Base-by-base conservation (phyloP, 768 basidiomycete genomes). In the Termitomyces sp. region DNA sequence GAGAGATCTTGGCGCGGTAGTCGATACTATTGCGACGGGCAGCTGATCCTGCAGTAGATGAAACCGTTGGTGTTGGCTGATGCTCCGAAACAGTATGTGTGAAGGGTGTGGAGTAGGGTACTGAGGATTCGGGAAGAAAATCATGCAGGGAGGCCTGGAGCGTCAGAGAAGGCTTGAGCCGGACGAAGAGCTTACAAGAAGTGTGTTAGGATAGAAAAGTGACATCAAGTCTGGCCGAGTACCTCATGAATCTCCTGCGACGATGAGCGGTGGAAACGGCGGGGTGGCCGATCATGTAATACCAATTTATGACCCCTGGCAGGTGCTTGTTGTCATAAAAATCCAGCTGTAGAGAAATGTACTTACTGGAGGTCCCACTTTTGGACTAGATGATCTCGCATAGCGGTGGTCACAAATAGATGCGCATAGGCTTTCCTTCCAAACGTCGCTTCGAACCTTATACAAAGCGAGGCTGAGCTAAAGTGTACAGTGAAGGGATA, bases 351-450 rank as follows among this genome's bases (percentile, higher is more conserved):
- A 39, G 9, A 43, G 14, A 39, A 60, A 54, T 4, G 21, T 4
- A 76, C 89, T 45, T 63, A 95, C 94, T 81, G 72, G 9, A 98
- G 73, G 42, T 82, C 70, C 89, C 93, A 98, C 53, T 89, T 77
- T 39, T 80, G 72, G 5, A 80, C 75, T 21, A 99, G 74, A 59
- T 78, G 75, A 41, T 88, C 80, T 52, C 75, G 81, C 91, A 99
- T 94, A 5, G 93, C 92, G 43, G 79, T 71, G 1, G 97, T 97
- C 19, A 99, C 97, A 68, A 97, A 98, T 1, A 99, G 67, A 64
- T 99, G 97, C 0, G 90, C 92, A 67, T 88, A 89, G 0, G 97
- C 95, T 1, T 68, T 73, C 21, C 79, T 76, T 2, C 97, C 95
- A 69, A 95, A 98, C 25, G 73, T 79, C 23, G 67, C 68, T 68